A percentile compares a stretch with the other conserved stretches of the same genome.
Conservation (phyloP, 345 rosid genomes). For the Aurinia saxatilis region DNA sequence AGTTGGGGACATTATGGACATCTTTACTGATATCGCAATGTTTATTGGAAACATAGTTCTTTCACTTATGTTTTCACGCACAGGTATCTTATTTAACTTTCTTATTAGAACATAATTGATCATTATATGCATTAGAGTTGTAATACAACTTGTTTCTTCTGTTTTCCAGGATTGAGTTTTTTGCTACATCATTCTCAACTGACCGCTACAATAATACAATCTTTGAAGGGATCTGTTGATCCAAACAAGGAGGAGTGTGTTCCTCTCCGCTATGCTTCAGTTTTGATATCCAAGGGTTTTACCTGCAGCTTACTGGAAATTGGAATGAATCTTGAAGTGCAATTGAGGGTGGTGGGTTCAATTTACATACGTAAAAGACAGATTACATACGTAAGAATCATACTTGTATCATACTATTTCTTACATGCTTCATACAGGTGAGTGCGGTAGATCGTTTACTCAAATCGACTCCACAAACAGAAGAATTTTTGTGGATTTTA, state of each 20-base stretch:
- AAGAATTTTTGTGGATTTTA: constrained; percentile 90
- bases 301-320: constrained; percentile 75
- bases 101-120: background rate
- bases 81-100: constrained; percentile 42
- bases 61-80: constrained; percentile 68
- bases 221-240: constrained; percentile 54
- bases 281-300: constrained; percentile 79
- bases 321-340: constrained; percentile 80
- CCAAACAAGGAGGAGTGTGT: constrained; percentile 69
- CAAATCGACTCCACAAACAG: constrained; percentile 62
- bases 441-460: constrained; percentile 83
- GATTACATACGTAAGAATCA: constrained; percentile 3
- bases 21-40: constrained; percentile 53
- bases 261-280: constrained; percentile 85
- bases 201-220: constrained; percentile 58
- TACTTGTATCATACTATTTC: background rate
- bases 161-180: constrained; percentile 69
- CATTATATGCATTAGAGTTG: background rate
- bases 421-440: constrained; percentile 41
- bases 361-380: constrained; percentile 12
- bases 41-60: constrained; percentile 73
- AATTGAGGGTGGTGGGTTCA: constrained; percentile 88
- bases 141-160: constrained; percentile 14
- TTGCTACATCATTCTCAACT: constrained; percentile 72
- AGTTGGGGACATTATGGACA: constrained; percentile 44